Conservation (phyloP, 768 basidiomycete genomes). For the Lentinula edodes region DNA sequence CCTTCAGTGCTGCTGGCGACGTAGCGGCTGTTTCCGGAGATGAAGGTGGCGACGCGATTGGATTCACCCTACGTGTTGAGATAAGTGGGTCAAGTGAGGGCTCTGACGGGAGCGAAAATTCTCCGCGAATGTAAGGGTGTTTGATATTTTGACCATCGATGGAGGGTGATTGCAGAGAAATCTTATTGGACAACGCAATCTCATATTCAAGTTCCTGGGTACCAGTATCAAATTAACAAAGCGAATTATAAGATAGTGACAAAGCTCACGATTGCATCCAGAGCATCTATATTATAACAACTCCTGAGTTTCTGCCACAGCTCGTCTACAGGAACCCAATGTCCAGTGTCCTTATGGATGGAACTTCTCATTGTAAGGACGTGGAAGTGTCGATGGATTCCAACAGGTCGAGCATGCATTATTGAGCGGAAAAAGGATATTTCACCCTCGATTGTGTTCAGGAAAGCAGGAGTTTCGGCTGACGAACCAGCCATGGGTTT, state of each 20-base stretch:
- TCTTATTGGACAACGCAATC: constrained; percentile 30
- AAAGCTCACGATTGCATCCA: constrained; percentile 63
- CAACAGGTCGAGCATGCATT: constrained; percentile 77
- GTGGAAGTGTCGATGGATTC: constrained; percentile 80
- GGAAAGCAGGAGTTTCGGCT: constrained; percentile 27
- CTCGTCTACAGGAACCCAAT: constrained; percentile 48
- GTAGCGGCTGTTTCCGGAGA: constrained; percentile 45
- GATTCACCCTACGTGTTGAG: constrained; percentile 55
- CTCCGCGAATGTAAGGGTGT: constrained; percentile 72
- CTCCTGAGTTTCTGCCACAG: constrained; percentile 71
- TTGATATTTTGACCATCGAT: constrained; percentile 61
- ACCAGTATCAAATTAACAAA: constrained; percentile 3
- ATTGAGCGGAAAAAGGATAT: constrained; percentile 81
- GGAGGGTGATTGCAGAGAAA: constrained; percentile 56
- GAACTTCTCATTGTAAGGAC: constrained; percentile 67
- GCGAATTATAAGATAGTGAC: not conserved
- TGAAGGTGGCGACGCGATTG: constrained; percentile 58
- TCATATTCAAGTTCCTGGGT: constrained; percentile 46
- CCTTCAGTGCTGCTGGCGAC: constrained; percentile 16
- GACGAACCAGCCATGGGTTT: constrained; percentile 1
- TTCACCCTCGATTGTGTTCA: constrained; percentile 76
- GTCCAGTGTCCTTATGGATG: constrained; percentile 68
- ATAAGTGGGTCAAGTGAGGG: constrained; percentile 55
- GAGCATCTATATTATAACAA: constrained; percentile 70
- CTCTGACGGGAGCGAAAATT: constrained; percentile 60